Evolutionary conservation across 176 grass and related monocot genomes (phyloP), one percentile per base, ranked within the genome.

Genomic region (Eragrostis curvula): DNA sequence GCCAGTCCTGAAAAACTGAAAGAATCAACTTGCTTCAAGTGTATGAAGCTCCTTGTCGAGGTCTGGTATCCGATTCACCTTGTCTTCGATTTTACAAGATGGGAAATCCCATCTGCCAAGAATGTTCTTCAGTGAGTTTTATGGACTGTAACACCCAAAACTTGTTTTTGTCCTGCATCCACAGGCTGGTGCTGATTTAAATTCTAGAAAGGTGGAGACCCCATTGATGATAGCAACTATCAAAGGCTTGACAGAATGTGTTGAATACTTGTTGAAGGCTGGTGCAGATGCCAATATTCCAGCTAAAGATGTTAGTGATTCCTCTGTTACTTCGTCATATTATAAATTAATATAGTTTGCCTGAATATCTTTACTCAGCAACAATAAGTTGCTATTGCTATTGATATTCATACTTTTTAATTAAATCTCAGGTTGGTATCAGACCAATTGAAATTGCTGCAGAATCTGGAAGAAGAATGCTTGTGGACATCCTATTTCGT

Each of bases 181-280:
- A 20, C 70, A 86, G 85, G 78, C 77, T 81, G 85, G 85, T 74
- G 85, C 85, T 86, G 70, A 74, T 75, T 74, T 86, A 21, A 86
- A 86, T 39, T 48, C 25, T 60, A 66, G 61, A 14, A 67, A 40
- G 48, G 77, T 77, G 20, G 61, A 86, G 39, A 86, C 85, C 27
- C 85, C 77, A 48, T 49, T 86, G 50, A 77, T 86, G 49, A 81
- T 86, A 59, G 77, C 77, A 59, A 75, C 77, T 20, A 21, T 51
- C 20, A 80, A 59, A 45, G 61, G 64, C 70, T 81, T 86, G 28
- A 27, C 28, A 40, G 27, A 86, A 45, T 86, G 85, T 75, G 78
- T 86, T 55, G 15, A 75, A 7, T 81, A 86, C 50, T 53, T 86
- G 27, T 81, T 86, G 70, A 28, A 74, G 60, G 85, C 43, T 24